A percentile compares a stretch with the other conserved stretches of the same genome.
phyloP scores from a whole-genome alignment of 768 basidiomycete genomes.

The Podaxis mareebaensis region DNA sequence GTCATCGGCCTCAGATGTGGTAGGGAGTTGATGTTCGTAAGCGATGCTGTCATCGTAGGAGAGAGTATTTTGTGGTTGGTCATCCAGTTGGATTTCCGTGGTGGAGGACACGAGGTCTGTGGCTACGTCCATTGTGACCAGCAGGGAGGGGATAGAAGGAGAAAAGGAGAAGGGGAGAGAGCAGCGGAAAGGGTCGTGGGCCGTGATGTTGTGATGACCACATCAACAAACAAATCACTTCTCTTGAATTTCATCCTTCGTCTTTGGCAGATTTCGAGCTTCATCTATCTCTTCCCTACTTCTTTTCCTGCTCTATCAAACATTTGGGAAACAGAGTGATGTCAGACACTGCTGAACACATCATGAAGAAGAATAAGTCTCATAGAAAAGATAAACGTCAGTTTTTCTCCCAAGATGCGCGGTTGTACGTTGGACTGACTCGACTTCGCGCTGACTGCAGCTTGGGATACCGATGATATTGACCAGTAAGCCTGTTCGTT shows the following conservation, averaged over 20 bases:
- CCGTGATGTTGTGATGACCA: slow-evolving; percentile 12
- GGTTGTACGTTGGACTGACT: not conserved
- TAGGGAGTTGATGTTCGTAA: slow-evolving; percentile 58
- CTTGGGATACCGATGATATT: slow-evolving; percentile 99
- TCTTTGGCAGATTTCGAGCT: not conserved
- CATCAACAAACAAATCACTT: slow-evolving; percentile 10
- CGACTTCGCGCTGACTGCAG: slow-evolving; percentile 39
- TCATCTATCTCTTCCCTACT: slow-evolving; percentile 1
- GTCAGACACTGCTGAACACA: slow-evolving; percentile 45
- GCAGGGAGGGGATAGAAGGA: no score
- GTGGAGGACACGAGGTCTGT: slow-evolving; percentile 29
- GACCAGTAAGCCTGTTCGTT: slow-evolving; percentile 74
- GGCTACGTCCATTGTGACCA: slow-evolving; percentile 47
- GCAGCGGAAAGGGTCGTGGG: not conserved
- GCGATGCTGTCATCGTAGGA: slow-evolving; percentile 58
- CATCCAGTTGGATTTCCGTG: slow-evolving; percentile 3
- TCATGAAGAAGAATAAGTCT: slow-evolving; percentile 81
- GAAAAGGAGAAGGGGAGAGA: not conserved
- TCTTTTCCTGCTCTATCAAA: not conserved
- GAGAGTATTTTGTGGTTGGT: slow-evolving; percentile 17
- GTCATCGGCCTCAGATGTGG: slow-evolving; percentile 29
- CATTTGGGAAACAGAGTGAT: slow-evolving; percentile 24
- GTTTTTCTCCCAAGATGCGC: slow-evolving; percentile 26
- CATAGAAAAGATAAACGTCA: slow-evolving; percentile 95
- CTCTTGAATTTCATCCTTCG: slow-evolving; percentile 14